Conservation (phyloP, 164 flowering plant genomes). For the Stephania japonica region DNA sequence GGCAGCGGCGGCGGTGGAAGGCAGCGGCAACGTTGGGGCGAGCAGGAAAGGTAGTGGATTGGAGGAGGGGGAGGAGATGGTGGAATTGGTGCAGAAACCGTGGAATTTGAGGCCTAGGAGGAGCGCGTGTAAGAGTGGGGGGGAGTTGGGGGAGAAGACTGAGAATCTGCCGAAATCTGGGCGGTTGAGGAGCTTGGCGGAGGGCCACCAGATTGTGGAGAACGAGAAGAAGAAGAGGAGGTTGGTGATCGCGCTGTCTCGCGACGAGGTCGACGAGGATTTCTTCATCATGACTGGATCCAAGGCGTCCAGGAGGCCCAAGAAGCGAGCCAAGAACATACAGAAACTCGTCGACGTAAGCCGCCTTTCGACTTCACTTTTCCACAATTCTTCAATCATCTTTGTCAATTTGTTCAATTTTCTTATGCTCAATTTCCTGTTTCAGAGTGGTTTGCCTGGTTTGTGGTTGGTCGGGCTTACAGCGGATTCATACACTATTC, state of each 20-base stretch:
- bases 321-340: constrained; percentile 44
- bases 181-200: constrained; percentile 16
- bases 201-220: constrained; percentile 6
- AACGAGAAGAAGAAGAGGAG: constrained; percentile 26
- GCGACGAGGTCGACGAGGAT: constrained; percentile 73
- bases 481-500: constrained; percentile 40
- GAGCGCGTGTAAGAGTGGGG: constrained; percentile 24
- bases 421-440: constrained; percentile 17
- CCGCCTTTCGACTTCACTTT: not conserved
- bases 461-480: constrained; percentile 52
- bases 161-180: constrained; percentile 26
- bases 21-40: constrained; percentile 17
- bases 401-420: constrained; percentile 15
- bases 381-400: not conserved
- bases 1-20: not conserved
- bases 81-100: constrained; percentile 30
- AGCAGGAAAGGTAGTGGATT: too few species aligned
- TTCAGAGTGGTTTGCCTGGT: constrained; percentile 50
- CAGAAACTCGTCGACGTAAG: constrained; percentile 71
- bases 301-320: constrained; percentile 64
- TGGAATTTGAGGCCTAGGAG: constrained; percentile 82
- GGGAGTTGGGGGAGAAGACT: constrained; percentile 9
- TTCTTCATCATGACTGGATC: constrained; percentile 43
- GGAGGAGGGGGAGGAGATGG: constrained; percentile 17
- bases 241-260: constrained; percentile 42